These are phyloP conservation scores for Neostapfia colusana DNA, from an alignment of 176 grass and related monocot species.

Conservation along the genomic window DNA sequence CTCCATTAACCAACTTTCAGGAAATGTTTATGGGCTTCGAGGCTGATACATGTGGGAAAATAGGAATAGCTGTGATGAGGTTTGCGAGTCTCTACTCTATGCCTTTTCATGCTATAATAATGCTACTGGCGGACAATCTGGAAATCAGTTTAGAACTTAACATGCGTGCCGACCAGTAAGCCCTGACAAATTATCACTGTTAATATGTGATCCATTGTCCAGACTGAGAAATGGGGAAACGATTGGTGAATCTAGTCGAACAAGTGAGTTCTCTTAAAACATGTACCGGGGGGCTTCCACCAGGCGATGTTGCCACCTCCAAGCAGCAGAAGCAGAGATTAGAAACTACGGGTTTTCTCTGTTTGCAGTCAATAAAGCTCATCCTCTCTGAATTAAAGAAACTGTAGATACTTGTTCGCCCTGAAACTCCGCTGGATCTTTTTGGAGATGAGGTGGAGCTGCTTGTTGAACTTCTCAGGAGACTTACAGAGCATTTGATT, in stretches of 20 bases:
- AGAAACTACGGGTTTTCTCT: background rate
- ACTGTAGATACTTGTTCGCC: background rate
- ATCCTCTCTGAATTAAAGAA: background rate
- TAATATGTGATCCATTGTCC: constrained; percentile 17
- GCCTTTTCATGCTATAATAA: too few species aligned
- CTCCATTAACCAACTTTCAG: too few species aligned
- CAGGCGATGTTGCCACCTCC: constrained; percentile 55
- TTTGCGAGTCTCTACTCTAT: constrained; percentile 7
- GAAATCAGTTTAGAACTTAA: background rate
- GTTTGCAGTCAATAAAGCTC: background rate
- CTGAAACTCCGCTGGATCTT: constrained; percentile 60
- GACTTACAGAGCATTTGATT: constrained; percentile 40
- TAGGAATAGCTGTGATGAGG: constrained; percentile 50
- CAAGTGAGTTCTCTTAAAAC: constrained; percentile 37
- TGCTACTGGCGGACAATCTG: too few species aligned
- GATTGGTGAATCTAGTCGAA: constrained; percentile 25
- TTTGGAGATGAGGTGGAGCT: constrained; percentile 63
- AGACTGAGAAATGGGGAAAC: constrained; percentile 50
- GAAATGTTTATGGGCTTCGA: too few species aligned
- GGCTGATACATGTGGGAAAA: too few species aligned
- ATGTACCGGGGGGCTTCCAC: constrained; percentile 43
- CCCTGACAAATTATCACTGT: background rate
- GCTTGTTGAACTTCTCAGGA: constrained; percentile 54
- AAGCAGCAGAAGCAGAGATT: constrained; percentile 76
- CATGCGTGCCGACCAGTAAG: background rate